These are phyloP conservation scores for Lagenidium giganteum DNA, from an alignment of 352 stramenopile species.

Conservation along the genomic window DNA sequence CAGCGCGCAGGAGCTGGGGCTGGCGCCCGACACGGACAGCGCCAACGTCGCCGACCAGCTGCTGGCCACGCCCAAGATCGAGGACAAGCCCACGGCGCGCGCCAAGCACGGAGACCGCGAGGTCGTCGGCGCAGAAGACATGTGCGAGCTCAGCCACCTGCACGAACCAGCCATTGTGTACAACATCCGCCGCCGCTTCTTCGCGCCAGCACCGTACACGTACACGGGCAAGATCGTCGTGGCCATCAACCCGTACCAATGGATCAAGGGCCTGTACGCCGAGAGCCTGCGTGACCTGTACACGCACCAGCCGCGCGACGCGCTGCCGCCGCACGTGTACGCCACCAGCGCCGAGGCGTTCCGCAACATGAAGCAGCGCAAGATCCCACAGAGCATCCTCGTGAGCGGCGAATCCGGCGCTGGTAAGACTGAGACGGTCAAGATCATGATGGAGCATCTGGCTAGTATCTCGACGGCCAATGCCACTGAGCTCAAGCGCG, in stretches of 20 bases:
- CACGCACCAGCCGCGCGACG: conserved; percentile 48
- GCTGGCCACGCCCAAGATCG: conserved; percentile 18
- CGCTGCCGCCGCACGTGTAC: conserved; percentile 88
- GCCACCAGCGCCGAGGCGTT: conserved; percentile 84
- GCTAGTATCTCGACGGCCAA: conserved; percentile 75
- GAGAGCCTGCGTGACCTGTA: conserved; percentile 73
- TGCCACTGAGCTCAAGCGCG: conserved; percentile 52
- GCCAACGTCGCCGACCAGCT: conserved; percentile 11
- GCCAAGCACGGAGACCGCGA: conserved; percentile 16
- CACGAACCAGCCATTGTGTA: conserved; percentile 92
- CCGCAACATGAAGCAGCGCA: conserved; percentile 71
- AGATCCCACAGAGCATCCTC: conserved; percentile 83
- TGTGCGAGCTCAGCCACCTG: conserved; percentile 82
- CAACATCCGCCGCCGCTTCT: conserved; percentile 86
- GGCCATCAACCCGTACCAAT: conserved; percentile 95
- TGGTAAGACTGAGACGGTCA: conserved; percentile 94
- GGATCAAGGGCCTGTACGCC: conserved; percentile 84
- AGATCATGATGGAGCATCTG: conserved; percentile 97
- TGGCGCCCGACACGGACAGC: conserved; percentile 4
- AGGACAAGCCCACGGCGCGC: conserved; percentile 6
- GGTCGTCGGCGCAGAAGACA: conserved; percentile 64
- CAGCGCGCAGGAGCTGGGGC: conserved; percentile 1
- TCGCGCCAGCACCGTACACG: conserved; percentile 91
- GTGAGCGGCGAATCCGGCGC: conserved; percentile 92
- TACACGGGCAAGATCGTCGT: conserved; percentile 97